Conservation (phyloP, 805 yeast genomes). For the Kockiozyma suomiensis region DNA sequence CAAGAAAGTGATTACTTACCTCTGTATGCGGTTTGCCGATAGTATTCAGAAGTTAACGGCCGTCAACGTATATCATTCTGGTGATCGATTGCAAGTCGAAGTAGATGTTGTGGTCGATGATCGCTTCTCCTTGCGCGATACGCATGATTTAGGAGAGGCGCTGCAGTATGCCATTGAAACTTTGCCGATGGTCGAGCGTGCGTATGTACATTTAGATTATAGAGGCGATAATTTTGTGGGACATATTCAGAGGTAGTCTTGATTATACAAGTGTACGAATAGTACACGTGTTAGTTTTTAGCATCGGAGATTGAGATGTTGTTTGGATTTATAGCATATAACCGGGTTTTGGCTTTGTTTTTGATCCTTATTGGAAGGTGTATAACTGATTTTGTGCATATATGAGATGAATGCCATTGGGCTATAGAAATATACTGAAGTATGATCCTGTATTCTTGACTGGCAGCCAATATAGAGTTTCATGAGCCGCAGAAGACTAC, state of each 20-base stretch:
- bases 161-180: slow-evolving; percentile 67
- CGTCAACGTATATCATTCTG: slow-evolving; percentile 63
- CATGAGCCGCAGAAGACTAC: neutral
- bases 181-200: slow-evolving; percentile 64
- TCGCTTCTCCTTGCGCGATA: slow-evolving; percentile 53
- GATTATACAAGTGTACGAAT: neutral
- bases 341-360: neutral
- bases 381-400: no score
- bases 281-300: neutral
- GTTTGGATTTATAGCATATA: no score
- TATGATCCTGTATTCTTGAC: no score
- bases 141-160: slow-evolving; percentile 70
- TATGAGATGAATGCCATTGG: no score
- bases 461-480: neutral
- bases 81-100: slow-evolving; percentile 65
- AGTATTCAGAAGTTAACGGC: slow-evolving; percentile 59
- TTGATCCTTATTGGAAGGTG: neutral
- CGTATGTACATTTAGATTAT: slow-evolving; percentile 65
- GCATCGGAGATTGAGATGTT: no score
- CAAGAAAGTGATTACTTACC: slow-evolving; percentile 57
- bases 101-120: slow-evolving; percentile 59
- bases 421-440: no score
- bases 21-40: slow-evolving; percentile 60
- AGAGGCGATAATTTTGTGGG: slow-evolving; percentile 46
- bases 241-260: slow-evolving; percentile 37